Evolutionary conservation across 768 basidiomycete genomes (phyloP), one percentile per base, ranked within the genome.

Genomic region (Mycena pura): DNA sequence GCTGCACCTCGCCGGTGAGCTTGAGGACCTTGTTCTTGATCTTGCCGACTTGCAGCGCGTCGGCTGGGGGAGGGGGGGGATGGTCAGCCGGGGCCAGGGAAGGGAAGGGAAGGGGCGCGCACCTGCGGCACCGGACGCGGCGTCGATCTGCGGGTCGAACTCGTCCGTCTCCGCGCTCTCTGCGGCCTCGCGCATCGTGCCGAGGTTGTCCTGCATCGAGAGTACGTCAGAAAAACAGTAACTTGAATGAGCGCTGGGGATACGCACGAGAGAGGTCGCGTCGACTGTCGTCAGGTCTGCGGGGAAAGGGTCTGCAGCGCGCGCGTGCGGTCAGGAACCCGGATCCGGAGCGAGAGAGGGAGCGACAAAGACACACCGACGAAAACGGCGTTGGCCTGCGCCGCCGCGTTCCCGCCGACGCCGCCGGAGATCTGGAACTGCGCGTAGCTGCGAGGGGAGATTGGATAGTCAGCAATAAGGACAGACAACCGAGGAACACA

Each of bases 1-100:
- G 70, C 64, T 77, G 76, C 24, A 72, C 68, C 52, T 73, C 70
- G 19, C 73, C 78, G 50, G 77, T 77, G 52, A 80, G 71, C 69
- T 80, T 80, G 25, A 80, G 65, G 19, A 80, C 78, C 71, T 80
- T 80, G 74, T 80, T 80, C 77, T 80, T 74, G 62, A 74, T 78
- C 73, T 78, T 79, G 28, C 78, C 78, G 57, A 68, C 68, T 51
- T 70, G 64, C 34, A 80, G 74, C 3, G 76, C 78, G 36, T 58
- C 69, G 32, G 76, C 77, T 74, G 41, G n/a, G 25, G 43, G 17
- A 17, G 22, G 17, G 25, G 15, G 24, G 38, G 7, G 27, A 22
- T 21, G 22, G 27, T 41, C 5, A 11, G 17, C 22, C n/a, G 39
- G 27, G 7, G 0, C 14, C 2, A 25, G 13, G 34, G 32, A 13